A percentile compares a stretch with the other conserved stretches of the same genome.
Conservation (phyloP, 768 basidiomycete genomes). For the Leucocoprinus birnbaumii region DNA sequence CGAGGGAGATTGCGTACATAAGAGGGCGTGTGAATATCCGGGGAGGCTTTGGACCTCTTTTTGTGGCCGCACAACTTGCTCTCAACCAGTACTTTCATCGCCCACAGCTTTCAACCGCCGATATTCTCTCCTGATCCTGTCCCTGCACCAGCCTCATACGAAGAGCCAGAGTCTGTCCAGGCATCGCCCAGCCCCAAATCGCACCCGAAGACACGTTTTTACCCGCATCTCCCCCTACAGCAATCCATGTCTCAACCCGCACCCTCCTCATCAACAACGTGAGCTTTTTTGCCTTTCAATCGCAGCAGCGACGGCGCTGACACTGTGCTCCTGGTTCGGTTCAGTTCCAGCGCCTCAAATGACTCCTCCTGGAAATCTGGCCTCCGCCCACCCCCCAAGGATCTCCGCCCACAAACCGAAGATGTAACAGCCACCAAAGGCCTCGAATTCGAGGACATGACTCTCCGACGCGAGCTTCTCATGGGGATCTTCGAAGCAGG, state of each 20-base stretch:
- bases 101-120: not conserved
- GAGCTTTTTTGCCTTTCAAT: slow-evolving; percentile 9
- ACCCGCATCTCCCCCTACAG: not conserved
- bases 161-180: not conserved
- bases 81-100: slow-evolving; percentile 2
- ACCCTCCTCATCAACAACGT: slow-evolving; percentile 31
- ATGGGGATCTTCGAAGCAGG: slow-evolving; percentile 99
- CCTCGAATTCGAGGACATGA: slow-evolving; percentile 94
- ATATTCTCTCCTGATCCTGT: not conserved
- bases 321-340: slow-evolving; percentile 16
- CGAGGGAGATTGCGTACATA: not conserved
- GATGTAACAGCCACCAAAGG: slow-evolving; percentile 95
- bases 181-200: not conserved
- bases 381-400: slow-evolving; percentile 86
- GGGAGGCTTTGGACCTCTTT: not conserved
- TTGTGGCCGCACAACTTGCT: slow-evolving; percentile 6
- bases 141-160: not conserved
- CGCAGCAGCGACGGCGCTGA: not conserved
- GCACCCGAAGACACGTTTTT: slow-evolving; percentile 7
- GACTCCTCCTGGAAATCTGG: slow-evolving; percentile 67
- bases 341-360: slow-evolving; percentile 24
- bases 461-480: slow-evolving; percentile 87
- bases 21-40: slow-evolving; percentile 10
- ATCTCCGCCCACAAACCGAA: slow-evolving; percentile 92
- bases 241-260: slow-evolving; percentile 27